Base-by-base conservation (phyloP, 2,329 filamentous ascomycete species). In the Plectosphaerella sp. region DNA sequence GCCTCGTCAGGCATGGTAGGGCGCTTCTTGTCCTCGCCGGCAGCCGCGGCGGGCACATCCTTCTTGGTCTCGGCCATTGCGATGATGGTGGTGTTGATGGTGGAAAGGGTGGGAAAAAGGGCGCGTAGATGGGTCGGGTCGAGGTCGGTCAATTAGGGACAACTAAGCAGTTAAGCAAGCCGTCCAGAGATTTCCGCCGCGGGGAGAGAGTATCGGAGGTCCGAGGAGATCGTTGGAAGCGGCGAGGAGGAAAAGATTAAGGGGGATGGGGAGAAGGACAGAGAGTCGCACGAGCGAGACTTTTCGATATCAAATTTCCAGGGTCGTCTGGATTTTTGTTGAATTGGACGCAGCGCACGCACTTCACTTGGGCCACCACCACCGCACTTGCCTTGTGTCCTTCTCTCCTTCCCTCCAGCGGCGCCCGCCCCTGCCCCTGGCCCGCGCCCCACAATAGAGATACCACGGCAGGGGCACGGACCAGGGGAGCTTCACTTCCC, bases 1-100 rank as follows among this genome's bases (percentile, higher is more conserved):
- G 87, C 87, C 75, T 94, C 89, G 71, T 97, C 89, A 46, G 94
- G 94, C 79, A 88, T 91, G 72, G 89, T 82, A 50, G 92, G 91
- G 74, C 86, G 91, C 64, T 74, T 67, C 57, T 72, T 70, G 54
- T 67, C 66, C 57, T 74, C 67, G 52, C 70, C 69, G 55, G 76
- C 67, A 28, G 36, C 46, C 47, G 76, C 67, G 55, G 72, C 68
- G 52, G 74, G 69, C 52, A 75, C 71, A 55, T 75, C 71, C 70
- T 73, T 73, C 64, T 73, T 66, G 59, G 68, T 61, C 50, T 79
- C 74, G 52, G 78, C 73, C 79, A 82, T 82, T 52, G 52, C 71
- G 53, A 53, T 42, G 49, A 28, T 51, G 25, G 46, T 20, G 48
- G 51, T 18, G 22, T 47, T 39, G 47, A 14, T 39, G 41, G 43